phyloP scores from a whole-genome alignment of 192 early-diverging fungal species.

The Gamsiella multidivaricata region DNA sequence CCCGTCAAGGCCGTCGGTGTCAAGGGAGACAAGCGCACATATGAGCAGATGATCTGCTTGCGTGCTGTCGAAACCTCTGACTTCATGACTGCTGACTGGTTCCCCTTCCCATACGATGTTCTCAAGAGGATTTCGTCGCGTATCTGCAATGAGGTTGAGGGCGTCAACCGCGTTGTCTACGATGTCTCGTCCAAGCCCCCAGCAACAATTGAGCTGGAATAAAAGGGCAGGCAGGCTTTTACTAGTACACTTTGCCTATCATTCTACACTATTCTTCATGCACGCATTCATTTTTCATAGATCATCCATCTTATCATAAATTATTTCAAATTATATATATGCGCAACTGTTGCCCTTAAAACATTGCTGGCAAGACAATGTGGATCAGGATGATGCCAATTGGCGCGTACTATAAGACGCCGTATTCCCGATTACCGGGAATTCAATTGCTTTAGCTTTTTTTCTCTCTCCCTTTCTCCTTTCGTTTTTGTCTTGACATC shows the following conservation, averaged over 20 bases:
- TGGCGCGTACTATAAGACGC: too few species aligned
- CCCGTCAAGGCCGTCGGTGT: constrained; percentile 97
- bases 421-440: too few species aligned
- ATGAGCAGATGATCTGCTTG: constrained; percentile 98
- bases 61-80: constrained; percentile 96
- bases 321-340: too few species aligned
- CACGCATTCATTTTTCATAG: too few species aligned
- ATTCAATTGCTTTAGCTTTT: too few species aligned
- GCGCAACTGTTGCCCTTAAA: too few species aligned
- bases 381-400: too few species aligned
- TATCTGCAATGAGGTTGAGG: constrained; percentile 99
- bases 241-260: too few species aligned
- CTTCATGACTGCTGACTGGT: constrained; percentile 99
- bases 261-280: too few species aligned
- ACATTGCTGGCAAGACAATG: too few species aligned
- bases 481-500: background rate
- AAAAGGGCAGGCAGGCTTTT: constrained; percentile 52
- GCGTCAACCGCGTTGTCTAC: constrained; percentile 97
- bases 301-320: too few species aligned
- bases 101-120: constrained; percentile 86
- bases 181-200: constrained; percentile 98
- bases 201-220: constrained; percentile 98
- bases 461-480: background rate
- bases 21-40: constrained; percentile 99
- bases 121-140: constrained; percentile 93